Percentiles rank a stretch among this genome's conserved stretches.
Evolutionary conservation across 176 grass and related monocot species (phyloP).

Genomic region (Ampelocalamus luodianensis): DNA sequence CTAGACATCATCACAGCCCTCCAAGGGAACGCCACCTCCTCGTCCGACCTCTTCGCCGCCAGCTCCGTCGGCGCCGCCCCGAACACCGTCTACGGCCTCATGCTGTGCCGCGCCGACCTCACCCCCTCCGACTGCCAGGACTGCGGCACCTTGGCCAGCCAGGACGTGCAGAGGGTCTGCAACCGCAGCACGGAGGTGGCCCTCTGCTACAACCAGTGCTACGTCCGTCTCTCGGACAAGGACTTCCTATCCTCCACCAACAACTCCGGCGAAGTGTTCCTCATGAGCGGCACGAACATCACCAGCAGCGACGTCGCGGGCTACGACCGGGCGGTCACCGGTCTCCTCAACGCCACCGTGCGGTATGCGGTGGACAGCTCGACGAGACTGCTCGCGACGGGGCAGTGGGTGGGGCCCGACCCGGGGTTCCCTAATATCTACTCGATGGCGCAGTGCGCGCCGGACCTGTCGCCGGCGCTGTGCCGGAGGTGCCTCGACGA

Average conservation of each 20-base stretch:
- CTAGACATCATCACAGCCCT: conserved; percentile 26
- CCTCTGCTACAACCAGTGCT: conserved; percentile 57
- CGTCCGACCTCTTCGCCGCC: conserved; percentile 22
- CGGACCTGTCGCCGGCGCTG: neutral
- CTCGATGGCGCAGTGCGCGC: conserved; percentile 26
- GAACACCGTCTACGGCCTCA: conserved; percentile 45
- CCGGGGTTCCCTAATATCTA: neutral
- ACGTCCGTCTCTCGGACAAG: conserved; percentile 48
- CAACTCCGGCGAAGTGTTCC: neutral
- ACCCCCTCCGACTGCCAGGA: conserved; percentile 26
- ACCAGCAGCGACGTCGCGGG: neutral
- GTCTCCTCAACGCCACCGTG: neutral
- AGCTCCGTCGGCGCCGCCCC: neutral
- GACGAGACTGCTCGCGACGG: neutral
- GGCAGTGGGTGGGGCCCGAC: neutral
- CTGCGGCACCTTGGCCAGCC: conserved; percentile 35
- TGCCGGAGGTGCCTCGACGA: conserved; percentile 24
- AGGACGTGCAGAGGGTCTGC: conserved; percentile 28
- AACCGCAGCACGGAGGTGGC: conserved; percentile 21
- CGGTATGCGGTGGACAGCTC: conserved; percentile 9
- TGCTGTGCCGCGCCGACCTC: conserved; percentile 61
- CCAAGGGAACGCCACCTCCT: neutral
- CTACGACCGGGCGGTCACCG: conserved; percentile 11
- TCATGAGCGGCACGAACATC: neutral
- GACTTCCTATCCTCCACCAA: conserved; percentile 41